Conservation (phyloP, 164 flowering plant species). For the Aristolochia californica region DNA sequence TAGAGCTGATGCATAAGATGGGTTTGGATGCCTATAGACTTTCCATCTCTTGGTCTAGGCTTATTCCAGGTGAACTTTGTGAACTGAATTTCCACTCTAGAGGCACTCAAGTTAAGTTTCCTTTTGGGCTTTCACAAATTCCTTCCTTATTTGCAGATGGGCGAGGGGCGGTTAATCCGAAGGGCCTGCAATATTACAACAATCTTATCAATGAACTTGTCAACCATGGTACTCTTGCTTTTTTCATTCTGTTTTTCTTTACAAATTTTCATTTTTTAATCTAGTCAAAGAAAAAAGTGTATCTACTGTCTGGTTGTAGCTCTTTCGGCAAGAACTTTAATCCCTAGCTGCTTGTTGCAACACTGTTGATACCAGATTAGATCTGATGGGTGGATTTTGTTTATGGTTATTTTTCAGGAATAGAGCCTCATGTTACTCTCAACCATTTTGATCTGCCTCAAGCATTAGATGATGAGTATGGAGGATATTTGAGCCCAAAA, state of each 20-base stretch:
- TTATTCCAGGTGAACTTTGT: constrained; percentile 14
- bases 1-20: constrained; percentile 14
- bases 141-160: neutral
- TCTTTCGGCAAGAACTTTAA: no score
- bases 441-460: constrained; percentile 15
- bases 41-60: constrained; percentile 17
- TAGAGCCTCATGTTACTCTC: constrained; percentile 16
- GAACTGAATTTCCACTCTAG: no score
- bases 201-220: constrained; percentile 28
- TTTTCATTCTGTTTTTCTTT: no score
- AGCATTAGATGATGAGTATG: constrained; percentile 17
- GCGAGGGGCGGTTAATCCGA: constrained; percentile 1
- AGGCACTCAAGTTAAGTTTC: no score
- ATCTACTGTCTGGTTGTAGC: no score
- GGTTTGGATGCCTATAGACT: constrained; percentile 14
- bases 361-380: no score
- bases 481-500: constrained; percentile 13
- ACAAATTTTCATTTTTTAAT: constrained; percentile 8
- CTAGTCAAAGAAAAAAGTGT: constrained; percentile 5
- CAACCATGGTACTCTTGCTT: no score
- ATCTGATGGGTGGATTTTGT: no score
- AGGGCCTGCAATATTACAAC: constrained; percentile 19
- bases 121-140: neutral
- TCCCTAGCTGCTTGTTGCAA: neutral
- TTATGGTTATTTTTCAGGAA: constrained; percentile 7